Evolutionary conservation across 371 early-diverging fungal species (phyloP).

Genomic region (Smittium culicis): DNA sequence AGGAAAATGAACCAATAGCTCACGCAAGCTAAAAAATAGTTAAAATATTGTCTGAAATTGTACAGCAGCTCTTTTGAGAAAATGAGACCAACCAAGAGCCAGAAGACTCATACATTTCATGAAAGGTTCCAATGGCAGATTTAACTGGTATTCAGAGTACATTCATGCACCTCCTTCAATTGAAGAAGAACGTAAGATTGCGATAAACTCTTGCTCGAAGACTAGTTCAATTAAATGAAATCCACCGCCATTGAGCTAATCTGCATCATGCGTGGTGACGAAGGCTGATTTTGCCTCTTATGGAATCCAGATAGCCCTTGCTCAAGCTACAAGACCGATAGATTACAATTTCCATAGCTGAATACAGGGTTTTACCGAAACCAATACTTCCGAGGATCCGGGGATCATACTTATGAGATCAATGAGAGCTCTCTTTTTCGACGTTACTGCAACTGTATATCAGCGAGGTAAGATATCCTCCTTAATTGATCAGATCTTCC

Average conservation of each 20-base stretch:
- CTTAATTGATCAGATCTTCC: neutral
- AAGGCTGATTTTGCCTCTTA: neutral
- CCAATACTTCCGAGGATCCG: neutral
- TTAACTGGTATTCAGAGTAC: neutral
- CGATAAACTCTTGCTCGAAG: neutral
- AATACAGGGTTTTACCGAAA: neutral
- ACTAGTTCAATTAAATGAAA: neutral
- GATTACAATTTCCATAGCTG: neutral
- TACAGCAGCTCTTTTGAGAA: neutral
- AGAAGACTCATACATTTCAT: neutral
- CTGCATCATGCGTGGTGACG: neutral
- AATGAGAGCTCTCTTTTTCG: neutral
- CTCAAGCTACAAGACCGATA: neutral
- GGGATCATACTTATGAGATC: neutral
- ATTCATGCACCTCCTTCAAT: neutral
- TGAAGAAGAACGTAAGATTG: neutral
- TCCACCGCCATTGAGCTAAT: neutral
- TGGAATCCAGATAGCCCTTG: neutral
- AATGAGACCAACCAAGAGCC: neutral
- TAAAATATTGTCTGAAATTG: neutral
- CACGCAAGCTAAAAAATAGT: neutral
- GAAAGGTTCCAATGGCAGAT: neutral
- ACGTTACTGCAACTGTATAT: neutral
- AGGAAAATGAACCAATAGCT: neutral
- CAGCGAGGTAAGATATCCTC: neutral